Base-by-base conservation (phyloP, 2,329 filamentous ascomycete species). In the Penicillium polonicum region DNA sequence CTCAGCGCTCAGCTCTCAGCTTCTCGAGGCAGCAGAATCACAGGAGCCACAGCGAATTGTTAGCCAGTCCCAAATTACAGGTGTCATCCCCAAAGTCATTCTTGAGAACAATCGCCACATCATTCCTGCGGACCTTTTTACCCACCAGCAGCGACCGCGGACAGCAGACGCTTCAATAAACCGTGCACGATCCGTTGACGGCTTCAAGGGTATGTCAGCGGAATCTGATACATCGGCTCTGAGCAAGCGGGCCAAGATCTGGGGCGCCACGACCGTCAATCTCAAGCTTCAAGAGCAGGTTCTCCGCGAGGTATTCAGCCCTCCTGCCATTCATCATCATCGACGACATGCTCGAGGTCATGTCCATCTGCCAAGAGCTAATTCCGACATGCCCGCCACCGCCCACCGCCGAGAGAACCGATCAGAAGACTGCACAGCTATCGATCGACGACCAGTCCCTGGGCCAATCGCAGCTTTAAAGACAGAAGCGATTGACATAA, bases 61-160 rank as follows among this genome's bases (percentile, higher is more conserved):
- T 60, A 88, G 85, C 68, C 92, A 96, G 72, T 95, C 91, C 13
- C 83, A 96, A 59, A 84, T 90, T 56, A 83, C 85, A 36, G 83
- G 85, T 35, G 84, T 88, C 23, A 85, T 96, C 31, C 92, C 93
- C 2, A 93, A 94, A 41, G 93, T 97, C 46, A 91, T 94, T 0
- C 91, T 97, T 60, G 90, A 93, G 69, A 92, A 97, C 72, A 97
- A 97, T 71, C 86, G 89, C 63, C 93, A 97, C 70, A 96, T 97
- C 58, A 86, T 97, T 42, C 93, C 93, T 1, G 86, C 91, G 45
- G 90, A 90, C 67, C 82, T 97, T 29, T 88, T 97, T 49, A 85
- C 87, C 53, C 81, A 87, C 19, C 80, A 86, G 33, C 80, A 75
- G 51, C 66, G 75, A 57, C 72, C 74, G n/a, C 68, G 68, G 31